phyloP scores from a whole-genome alignment of 371 early-diverging fungal species.

The Mortierella sp. region DNA sequence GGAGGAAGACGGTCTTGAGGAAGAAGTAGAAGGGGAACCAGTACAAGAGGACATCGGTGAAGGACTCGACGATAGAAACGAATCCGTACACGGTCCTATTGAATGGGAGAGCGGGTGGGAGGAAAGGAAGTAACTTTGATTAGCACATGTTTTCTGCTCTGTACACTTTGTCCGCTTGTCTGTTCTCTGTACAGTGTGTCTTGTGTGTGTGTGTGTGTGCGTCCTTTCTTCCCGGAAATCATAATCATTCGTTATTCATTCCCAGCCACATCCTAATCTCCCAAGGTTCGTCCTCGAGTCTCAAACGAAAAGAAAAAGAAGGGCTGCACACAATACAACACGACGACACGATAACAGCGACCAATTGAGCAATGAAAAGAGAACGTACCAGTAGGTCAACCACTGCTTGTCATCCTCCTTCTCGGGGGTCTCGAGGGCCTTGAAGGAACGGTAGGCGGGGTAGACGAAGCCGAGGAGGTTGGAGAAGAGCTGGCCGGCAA shows the following conservation, averaged over 20 bases:
- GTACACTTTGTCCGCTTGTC: not conserved
- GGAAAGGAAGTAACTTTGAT: not conserved
- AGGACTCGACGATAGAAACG: slow-evolving; percentile 88
- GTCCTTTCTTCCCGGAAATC: slow-evolving; percentile 8
- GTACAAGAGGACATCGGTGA: slow-evolving; percentile 84
- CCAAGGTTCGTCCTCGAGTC: not conserved
- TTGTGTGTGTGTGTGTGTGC: not conserved
- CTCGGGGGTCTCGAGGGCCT: slow-evolving; percentile 86
- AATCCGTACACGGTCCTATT: slow-evolving; percentile 88
- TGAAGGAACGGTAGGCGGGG: slow-evolving; percentile 94
- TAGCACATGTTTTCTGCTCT: slow-evolving; percentile 8
- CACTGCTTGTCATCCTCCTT: slow-evolving; percentile 93
- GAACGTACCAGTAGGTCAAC: slow-evolving; percentile 79
- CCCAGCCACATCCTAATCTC: slow-evolving; percentile 2
- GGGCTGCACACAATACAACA: not conserved
- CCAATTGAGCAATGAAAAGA: not conserved
- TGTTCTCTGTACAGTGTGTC: too few species aligned
- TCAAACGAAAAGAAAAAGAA: not conserved
- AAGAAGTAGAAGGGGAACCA: slow-evolving; percentile 96
- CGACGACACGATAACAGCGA: not conserved
- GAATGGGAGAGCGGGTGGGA: not conserved
- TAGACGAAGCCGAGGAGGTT: slow-evolving; percentile 91
- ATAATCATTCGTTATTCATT: not conserved
- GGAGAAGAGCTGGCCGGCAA: slow-evolving; percentile 85
- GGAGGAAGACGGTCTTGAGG: slow-evolving; percentile 88